phyloP scores from a whole-genome alignment of 345 rosid genomes.

The Camelina sativa region DNA sequence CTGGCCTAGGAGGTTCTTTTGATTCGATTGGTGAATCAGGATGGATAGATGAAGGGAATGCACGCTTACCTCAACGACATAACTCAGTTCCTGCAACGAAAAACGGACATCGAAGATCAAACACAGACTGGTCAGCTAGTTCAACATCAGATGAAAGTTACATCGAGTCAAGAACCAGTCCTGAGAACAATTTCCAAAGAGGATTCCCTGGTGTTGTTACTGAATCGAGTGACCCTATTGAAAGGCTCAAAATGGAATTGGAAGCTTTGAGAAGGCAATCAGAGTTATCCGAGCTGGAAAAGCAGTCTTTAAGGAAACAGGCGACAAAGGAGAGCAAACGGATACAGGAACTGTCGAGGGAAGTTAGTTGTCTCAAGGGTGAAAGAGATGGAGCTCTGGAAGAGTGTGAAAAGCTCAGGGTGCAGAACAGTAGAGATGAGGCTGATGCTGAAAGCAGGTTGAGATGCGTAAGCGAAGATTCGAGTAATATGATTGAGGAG shows the following conservation, averaged over 20 bases:
- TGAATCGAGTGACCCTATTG: slow-evolving; percentile 58
- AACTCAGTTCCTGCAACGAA: slow-evolving; percentile 55
- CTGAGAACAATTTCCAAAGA: slow-evolving; percentile 57
- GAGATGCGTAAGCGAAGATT: slow-evolving; percentile 60
- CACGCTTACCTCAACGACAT: slow-evolving; percentile 46
- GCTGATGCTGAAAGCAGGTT: slow-evolving; percentile 49
- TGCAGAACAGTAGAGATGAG: slow-evolving; percentile 43
- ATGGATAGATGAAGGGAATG: slow-evolving; percentile 46
- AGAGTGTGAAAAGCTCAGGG: slow-evolving; percentile 56
- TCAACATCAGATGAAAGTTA: slow-evolving; percentile 88
- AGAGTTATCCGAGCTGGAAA: slow-evolving; percentile 78
- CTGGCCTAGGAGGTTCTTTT: slow-evolving; percentile 46
- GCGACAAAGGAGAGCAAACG: slow-evolving; percentile 67
- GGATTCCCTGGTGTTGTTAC: slow-evolving; percentile 50
- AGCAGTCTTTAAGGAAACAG: slow-evolving; percentile 84
- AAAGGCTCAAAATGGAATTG: slow-evolving; percentile 67
- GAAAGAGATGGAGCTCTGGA: slow-evolving; percentile 63
- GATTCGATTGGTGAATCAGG: slow-evolving; percentile 51
- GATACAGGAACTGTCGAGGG: slow-evolving; percentile 65
- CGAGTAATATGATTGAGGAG: slow-evolving; percentile 58
- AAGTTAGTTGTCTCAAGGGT: slow-evolving; percentile 55
- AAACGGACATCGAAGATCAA: slow-evolving; percentile 63
- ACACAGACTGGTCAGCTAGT: slow-evolving; percentile 90
- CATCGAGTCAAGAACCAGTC: slow-evolving; percentile 63
- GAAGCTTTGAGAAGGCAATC: slow-evolving; percentile 64